phyloP scores from a whole-genome alignment of 768 basidiomycete species.

The Lentinus tigrinus region DNA sequence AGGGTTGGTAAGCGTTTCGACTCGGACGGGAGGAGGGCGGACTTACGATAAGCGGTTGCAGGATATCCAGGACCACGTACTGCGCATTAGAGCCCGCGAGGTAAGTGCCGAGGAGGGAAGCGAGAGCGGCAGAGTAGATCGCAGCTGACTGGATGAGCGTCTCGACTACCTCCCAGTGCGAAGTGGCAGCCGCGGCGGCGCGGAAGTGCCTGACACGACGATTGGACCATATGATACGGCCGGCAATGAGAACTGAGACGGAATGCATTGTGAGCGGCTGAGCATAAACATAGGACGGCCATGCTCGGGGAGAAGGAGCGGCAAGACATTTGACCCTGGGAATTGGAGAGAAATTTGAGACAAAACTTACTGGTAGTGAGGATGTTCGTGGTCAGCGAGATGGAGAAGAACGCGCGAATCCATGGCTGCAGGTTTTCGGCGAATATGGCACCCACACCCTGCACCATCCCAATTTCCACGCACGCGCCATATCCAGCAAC shows the following conservation, averaged over 20 bases:
- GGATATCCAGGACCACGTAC: constrained; percentile 12
- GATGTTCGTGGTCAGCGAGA: constrained; percentile 16
- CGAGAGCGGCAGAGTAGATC: constrained; percentile 16
- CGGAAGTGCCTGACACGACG: constrained; percentile 9
- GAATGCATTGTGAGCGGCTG: not conserved
- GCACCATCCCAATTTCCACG: constrained; percentile 10
- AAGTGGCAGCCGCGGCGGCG: not conserved
- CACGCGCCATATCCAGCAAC: constrained; percentile 17
- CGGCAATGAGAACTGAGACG: constrained; percentile 14
- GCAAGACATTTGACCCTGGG: not conserved
- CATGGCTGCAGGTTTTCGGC: constrained; percentile 11
- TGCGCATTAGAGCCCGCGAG: constrained; percentile 19
- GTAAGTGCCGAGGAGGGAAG: constrained; percentile 14
- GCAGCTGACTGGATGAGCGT: constrained; percentile 17
- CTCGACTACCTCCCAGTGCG: constrained; percentile 15
- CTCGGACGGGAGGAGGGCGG: not conserved
- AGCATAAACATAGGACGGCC: not conserved
- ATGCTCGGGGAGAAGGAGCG: not conserved
- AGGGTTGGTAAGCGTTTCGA: not conserved
- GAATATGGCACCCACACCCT: constrained; percentile 9
- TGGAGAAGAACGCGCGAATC: constrained; percentile 15
- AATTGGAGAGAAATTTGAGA: not conserved
- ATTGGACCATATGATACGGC: constrained; percentile 14
- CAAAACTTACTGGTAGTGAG: constrained; percentile 5
- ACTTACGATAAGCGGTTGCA: constrained; percentile 18